phyloP scores from a whole-genome alignment of 257 asterid genomes.

The Schizonepeta tenuifolia region DNA sequence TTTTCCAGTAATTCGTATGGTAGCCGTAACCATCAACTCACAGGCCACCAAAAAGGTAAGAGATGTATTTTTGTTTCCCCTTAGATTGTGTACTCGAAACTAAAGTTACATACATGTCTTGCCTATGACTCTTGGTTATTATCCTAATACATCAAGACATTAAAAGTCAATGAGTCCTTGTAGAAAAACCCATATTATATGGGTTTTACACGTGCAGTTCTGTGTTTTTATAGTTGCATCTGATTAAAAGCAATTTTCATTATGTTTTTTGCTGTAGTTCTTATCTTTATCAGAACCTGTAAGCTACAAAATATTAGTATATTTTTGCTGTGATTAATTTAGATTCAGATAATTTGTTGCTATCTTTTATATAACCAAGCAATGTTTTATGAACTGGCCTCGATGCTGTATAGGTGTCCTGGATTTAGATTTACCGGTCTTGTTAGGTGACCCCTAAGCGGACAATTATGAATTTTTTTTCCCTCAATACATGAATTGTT shows the following conservation, averaged over 20 bases:
- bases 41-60: constrained; percentile 84
- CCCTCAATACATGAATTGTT: not conserved
- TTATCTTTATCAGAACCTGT: constrained; percentile 7
- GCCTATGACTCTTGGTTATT: not conserved
- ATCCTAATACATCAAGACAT: not conserved
- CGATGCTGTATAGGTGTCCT: not conserved
- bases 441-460: not conserved
- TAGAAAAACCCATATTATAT: not conserved
- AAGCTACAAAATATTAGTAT: constrained; percentile 12
- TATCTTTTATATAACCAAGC: not conserved
- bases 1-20: constrained; percentile 58
- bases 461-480: not conserved
- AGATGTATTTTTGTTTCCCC: constrained; percentile 6
- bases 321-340: constrained; percentile 16
- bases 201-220: constrained; percentile 1
- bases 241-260: constrained; percentile 1
- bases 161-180: not conserved
- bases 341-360: not conserved
- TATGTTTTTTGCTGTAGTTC: not conserved
- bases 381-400: not conserved
- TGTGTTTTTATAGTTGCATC: not conserved
- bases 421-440: not conserved
- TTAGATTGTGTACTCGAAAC: constrained; percentile 14
- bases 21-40: constrained; percentile 63
- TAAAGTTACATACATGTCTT: not conserved